A percentile compares a stretch with the other conserved stretches of the same genome.
Conservation (phyloP, 306 rosid species). For the Castanea sativa region DNA sequence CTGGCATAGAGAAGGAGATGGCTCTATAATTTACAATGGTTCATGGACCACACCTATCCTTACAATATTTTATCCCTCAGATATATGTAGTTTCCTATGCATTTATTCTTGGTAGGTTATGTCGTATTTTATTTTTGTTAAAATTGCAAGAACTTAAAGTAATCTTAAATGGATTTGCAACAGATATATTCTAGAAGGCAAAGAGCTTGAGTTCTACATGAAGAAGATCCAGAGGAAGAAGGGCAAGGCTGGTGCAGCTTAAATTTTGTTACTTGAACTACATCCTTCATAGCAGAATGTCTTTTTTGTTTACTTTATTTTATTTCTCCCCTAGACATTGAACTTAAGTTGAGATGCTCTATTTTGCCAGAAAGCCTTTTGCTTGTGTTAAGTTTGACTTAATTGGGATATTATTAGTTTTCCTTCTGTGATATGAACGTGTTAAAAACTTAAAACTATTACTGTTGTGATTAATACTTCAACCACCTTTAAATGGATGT, state of each 20-base stretch:
- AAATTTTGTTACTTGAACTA: constrained; percentile 8
- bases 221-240: constrained; percentile 39
- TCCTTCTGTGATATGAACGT: neutral
- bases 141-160: neutral
- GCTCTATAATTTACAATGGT: neutral
- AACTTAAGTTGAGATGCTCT: neutral
- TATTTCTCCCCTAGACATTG: neutral
- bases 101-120: too few species aligned
- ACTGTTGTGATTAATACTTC: neutral
- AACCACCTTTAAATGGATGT: neutral
- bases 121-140: neutral
- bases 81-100: neutral
- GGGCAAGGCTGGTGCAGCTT: constrained; percentile 32
- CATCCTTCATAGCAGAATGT: neutral
- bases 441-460: neutral
- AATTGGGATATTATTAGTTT: neutral
- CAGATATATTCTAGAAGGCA: constrained; percentile 39
- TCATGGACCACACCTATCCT: neutral
- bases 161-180: neutral
- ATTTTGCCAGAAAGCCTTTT: neutral
- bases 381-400: neutral
- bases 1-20: too few species aligned
- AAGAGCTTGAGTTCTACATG: constrained; percentile 36
- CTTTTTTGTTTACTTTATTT: neutral
- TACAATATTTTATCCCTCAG: neutral